Conservation (phyloP, 169 alveolate species). For the Cardiosporidium cionae region DNA sequence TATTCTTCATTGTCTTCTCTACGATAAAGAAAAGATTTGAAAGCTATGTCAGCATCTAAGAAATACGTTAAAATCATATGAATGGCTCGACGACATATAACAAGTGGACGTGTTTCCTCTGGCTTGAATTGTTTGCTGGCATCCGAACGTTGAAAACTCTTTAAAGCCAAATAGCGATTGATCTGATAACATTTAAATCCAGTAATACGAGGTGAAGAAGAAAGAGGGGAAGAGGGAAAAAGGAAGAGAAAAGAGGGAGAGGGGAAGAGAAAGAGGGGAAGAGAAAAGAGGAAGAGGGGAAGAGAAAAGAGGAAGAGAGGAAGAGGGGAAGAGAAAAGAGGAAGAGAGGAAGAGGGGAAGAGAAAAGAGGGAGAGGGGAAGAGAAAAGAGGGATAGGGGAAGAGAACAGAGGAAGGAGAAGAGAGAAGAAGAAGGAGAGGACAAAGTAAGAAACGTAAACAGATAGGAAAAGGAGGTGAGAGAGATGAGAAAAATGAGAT, state of each 20-base stretch:
- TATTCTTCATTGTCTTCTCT: slow-evolving; percentile 38
- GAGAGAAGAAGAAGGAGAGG: too few species aligned
- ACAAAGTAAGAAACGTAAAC: too few species aligned
- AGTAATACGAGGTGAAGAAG: neutral
- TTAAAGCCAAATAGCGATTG: slow-evolving; percentile 51
- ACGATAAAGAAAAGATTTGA: neutral
- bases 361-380: too few species aligned
- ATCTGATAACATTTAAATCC: slow-evolving; percentile 28
- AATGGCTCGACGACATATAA: slow-evolving; percentile 70
- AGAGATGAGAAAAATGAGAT: too few species aligned
- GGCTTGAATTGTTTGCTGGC: slow-evolving; percentile 63
- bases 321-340: neutral
- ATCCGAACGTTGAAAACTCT: slow-evolving; percentile 70
- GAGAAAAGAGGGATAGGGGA: too few species aligned
- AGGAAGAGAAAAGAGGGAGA: neutral
- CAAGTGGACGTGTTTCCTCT: slow-evolving; percentile 56
- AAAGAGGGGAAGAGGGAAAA: too few species aligned
- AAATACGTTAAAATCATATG: slow-evolving; percentile 50
- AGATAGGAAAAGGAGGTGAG: too few species aligned
- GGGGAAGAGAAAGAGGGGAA: neutral
- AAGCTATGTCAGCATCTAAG: slow-evolving; percentile 58
- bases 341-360: neutral
- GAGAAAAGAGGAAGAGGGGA: neutral
- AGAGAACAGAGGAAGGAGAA: too few species aligned
- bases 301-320: neutral